Conservation (phyloP, 495 filamentous ascomycete genomes). For the Recurvomyces mirabilis region DNA sequence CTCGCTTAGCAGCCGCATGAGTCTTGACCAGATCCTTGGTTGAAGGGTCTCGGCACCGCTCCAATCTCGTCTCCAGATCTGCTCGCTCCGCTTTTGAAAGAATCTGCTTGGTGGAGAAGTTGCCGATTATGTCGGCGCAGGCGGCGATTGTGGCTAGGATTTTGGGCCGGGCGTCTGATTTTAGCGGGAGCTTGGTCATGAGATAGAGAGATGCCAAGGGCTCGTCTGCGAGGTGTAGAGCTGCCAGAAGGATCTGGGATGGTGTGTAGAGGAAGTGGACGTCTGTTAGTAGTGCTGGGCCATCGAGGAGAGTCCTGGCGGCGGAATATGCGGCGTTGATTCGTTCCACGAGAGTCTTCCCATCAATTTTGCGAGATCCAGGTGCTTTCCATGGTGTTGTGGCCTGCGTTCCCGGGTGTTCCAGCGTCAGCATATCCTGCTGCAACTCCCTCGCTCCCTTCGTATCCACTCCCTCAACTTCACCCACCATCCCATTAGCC, state of each 20-base stretch:
- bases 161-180: conserved; percentile 28
- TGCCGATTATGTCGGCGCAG: conserved; percentile 40
- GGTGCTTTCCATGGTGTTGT: conserved; percentile 7
- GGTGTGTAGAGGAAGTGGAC: conserved; percentile 95
- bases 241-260: conserved; percentile 80
- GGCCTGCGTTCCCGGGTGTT: conserved; percentile 5
- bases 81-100: conserved; percentile 33
- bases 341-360: conserved; percentile 31
- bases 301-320: conserved; percentile 63
- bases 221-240: conserved; percentile 62
- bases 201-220: conserved; percentile 64
- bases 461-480: conserved; percentile 29
- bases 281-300: conserved; percentile 73
- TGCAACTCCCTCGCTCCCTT: conserved; percentile 34
- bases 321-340: conserved; percentile 56
- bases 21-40: conserved; percentile 49
- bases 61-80: conserved; percentile 47
- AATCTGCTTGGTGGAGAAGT: conserved; percentile 9
- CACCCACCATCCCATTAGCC: conserved; percentile 39
- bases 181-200: conserved; percentile 48
- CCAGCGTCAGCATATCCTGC: conserved; percentile 26
- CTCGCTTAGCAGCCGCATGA: conserved; percentile 40
- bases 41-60: conserved; percentile 62
- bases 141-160: conserved; percentile 38
- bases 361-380: background rate